Evolutionary conservation across 257 asterid genomes (phyloP).

Genomic region (Nicotiana noctiflora): DNA sequence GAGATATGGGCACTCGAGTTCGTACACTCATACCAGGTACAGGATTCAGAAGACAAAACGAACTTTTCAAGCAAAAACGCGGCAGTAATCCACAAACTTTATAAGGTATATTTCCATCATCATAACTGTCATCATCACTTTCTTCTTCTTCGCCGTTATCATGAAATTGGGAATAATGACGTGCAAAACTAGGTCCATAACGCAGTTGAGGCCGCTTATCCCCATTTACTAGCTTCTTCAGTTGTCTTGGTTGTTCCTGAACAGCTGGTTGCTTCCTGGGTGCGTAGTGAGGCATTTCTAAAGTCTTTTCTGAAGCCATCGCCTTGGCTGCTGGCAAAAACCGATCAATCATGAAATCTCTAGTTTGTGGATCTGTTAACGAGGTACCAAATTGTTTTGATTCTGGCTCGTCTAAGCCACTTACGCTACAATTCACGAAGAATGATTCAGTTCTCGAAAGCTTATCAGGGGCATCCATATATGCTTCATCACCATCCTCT

Average conservation of each 20-base stretch:
- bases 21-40: slow-evolving; percentile 58
- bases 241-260: slow-evolving; percentile 30
- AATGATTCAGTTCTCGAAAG: slow-evolving; percentile 65
- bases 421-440: slow-evolving; percentile 65
- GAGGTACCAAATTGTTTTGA: slow-evolving; percentile 22
- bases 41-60: slow-evolving; percentile 46
- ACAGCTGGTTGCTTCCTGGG: slow-evolving; percentile 38
- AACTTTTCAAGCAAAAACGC: slow-evolving; percentile 55
- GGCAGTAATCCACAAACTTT: slow-evolving; percentile 73
- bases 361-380: slow-evolving; percentile 36
- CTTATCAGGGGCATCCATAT: slow-evolving; percentile 62
- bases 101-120: slow-evolving; percentile 22
- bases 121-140: slow-evolving; percentile 48
- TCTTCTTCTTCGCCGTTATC: slow-evolving; percentile 45
- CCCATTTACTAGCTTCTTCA: slow-evolving; percentile 26
- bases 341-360: slow-evolving; percentile 75
- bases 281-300: slow-evolving; percentile 52
- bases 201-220: slow-evolving; percentile 49
- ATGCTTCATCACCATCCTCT: slow-evolving; percentile 46
- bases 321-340: slow-evolving; percentile 95
- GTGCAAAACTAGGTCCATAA: slow-evolving; percentile 74
- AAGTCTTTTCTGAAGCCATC: slow-evolving; percentile 63
- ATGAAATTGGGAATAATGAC: slow-evolving; percentile 33
- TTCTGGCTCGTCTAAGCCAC: slow-evolving; percentile 50
- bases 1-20: slow-evolving; percentile 41